Conservation (phyloP, 495 filamentous ascomycete genomes). For the Hypoxylon trugodes region DNA sequence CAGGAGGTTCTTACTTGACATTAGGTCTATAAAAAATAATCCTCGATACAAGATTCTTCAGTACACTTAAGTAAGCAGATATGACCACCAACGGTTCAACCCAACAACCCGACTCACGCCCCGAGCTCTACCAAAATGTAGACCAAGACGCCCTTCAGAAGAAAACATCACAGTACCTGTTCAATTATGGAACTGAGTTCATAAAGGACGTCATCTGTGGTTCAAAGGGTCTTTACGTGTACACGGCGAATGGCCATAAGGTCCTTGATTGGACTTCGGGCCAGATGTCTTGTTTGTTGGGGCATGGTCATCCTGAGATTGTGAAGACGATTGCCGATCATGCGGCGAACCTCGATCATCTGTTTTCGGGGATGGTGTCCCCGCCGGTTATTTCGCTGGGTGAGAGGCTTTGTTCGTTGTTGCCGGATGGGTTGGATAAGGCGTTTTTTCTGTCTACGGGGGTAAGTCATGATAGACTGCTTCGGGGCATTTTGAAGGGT, state of each 20-base stretch:
- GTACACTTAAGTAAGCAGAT: neutral
- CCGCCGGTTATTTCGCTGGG: constrained; percentile 60
- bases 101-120: neutral
- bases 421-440: constrained; percentile 59
- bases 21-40: neutral
- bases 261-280: constrained; percentile 66
- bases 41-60: neutral
- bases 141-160: constrained; percentile 16
- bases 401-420: constrained; percentile 52
- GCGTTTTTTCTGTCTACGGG: constrained; percentile 64
- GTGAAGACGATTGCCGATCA: constrained; percentile 56
- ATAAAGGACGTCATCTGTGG: constrained; percentile 37
- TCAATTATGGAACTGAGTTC: constrained; percentile 43
- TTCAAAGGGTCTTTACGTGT: constrained; percentile 36
- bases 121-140: constrained; percentile 7
- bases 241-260: constrained; percentile 42
- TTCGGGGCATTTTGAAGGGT: neutral
- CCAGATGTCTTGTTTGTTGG: constrained; percentile 64
- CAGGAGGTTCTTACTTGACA: no score
- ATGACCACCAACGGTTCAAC: neutral
- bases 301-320: constrained; percentile 66
- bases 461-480: neutral
- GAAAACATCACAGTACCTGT: constrained; percentile 35
- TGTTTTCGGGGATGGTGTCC: constrained; percentile 63
- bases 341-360: constrained; percentile 59